Evolutionary conservation across 768 basidiomycete species (phyloP), one percentile per base, ranked within the genome.

Genomic region (Suillus variegatus): DNA sequence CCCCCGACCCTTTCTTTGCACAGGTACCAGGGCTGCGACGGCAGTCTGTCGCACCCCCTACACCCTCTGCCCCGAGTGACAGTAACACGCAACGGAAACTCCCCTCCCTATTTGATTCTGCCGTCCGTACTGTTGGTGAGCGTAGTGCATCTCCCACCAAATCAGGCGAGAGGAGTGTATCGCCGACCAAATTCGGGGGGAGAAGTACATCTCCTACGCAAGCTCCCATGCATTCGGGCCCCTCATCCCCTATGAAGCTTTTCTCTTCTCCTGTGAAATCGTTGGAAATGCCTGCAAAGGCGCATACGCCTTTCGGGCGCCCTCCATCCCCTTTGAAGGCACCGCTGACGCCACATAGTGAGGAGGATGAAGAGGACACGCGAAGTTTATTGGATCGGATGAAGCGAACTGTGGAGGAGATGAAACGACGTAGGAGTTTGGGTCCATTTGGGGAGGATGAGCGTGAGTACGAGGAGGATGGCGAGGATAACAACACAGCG

Each of bases 1-100:
- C 80, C 67, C 72, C 85, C 65, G 77, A 83, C 73, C 62, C 69
- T 22, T 85, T 85, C 71, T 87, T 85, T 73, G 85, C 82, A 25
- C 82, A 84, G 22, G 79, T 83, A 16, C 88, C 88, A 2, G 88
- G 87, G 2, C 79, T 86, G 77, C 52, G 62, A 36, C 57, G 62
- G 43, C 73, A 72, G 66, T 72, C 74, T 76, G 65, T 71, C 32
- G 63, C 66, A 62, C 57, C 62, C 10, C 36, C 20, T 4, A 38
- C 65, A 38, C 62, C 62, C 3, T 60, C 67, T 25, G 61, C 54
- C 20, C 36, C 47, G 10, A 22, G 8, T 25, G 22, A 28, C 6
- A 2, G 40, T 18, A 41, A 28, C 41, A 60, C 41, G 18, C 58
- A 18, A 32, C 25, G 41, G 25, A 60, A 60, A 41, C 38, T 67